These are phyloP conservation scores for Excoecaria agallocha DNA, from an alignment of 345 rosid genomes.

Conservation along the genomic window DNA sequence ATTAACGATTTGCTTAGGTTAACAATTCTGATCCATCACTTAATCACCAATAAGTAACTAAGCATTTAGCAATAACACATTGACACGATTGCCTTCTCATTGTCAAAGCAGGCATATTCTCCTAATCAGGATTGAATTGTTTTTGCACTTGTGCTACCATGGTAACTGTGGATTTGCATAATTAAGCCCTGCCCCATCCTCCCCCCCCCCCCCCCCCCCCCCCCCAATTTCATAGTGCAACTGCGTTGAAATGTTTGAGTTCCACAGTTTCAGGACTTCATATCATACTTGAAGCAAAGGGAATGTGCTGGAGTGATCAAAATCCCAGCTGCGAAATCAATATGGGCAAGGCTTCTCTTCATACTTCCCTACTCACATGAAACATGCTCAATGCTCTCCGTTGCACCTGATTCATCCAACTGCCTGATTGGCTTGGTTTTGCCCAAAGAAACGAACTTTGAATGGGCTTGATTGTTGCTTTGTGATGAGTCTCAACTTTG, in stretches of 20 bases:
- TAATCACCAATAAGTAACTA: not conserved
- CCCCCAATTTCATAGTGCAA: not conserved
- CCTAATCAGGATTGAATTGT: not conserved
- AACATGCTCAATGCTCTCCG: conserved; percentile 69
- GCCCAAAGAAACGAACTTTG: conserved; percentile 84
- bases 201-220: too few relatives aligned
- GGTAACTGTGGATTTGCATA: too few relatives aligned
- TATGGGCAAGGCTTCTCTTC: conserved; percentile 95
- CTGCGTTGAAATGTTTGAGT: not conserved
- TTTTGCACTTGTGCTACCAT: not conserved
- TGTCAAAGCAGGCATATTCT: not conserved
- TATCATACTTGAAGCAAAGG: conserved; percentile 86
- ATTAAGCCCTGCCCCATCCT: too few relatives aligned
- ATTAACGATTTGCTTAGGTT: not conserved
- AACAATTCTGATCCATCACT: not conserved
- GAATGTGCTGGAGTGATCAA: conserved; percentile 97
- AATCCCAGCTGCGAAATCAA: conserved; percentile 65
- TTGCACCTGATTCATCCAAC: conserved; percentile 46
- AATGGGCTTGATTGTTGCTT: conserved; percentile 44
- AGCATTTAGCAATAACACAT: not conserved
- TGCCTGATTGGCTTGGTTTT: conserved; percentile 76
- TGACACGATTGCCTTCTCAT: not conserved
- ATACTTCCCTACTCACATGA: conserved; percentile 80
- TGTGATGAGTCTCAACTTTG: too few relatives aligned
- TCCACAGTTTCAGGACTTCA: conserved; percentile 86